Conservation (phyloP, 768 basidiomycete genomes). For the Tubosaeta sp. region DNA sequence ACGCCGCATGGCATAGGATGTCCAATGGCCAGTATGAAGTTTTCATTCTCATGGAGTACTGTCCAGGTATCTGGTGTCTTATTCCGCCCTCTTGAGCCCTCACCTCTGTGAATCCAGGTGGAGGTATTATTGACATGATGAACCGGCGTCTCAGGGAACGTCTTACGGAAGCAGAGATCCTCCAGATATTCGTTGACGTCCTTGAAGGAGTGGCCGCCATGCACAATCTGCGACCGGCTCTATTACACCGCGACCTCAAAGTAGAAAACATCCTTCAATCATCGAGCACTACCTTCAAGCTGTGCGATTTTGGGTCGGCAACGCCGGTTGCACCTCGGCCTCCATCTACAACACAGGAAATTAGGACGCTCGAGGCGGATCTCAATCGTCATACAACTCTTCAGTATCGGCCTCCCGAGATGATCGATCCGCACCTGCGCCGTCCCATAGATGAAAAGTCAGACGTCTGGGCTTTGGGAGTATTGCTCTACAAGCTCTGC, state of each 20-base stretch:
- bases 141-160: constrained; percentile 93
- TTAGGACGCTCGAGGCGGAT: constrained; percentile 84
- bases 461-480: constrained; percentile 97
- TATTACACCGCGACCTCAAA: constrained; percentile 96
- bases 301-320: constrained; percentile 98
- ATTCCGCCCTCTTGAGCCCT: constrained; percentile 4
- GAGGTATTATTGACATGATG: constrained; percentile 99
- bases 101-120: constrained; percentile 47
- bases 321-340: constrained; percentile 65
- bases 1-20: constrained; percentile 86
- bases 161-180: constrained; percentile 91
- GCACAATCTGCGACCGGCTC: constrained; percentile 87
- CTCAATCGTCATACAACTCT: constrained; percentile 93
- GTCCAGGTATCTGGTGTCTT: constrained; percentile 56
- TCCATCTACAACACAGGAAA: constrained; percentile 77
- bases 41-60: constrained; percentile 98
- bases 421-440: constrained; percentile 87
- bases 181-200: constrained; percentile 96
- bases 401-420: constrained; percentile 98
- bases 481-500: constrained; percentile 95
- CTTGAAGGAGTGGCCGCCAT: constrained; percentile 96
- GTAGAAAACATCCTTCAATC: constrained; percentile 98
- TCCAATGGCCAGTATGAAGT: constrained; percentile 87
- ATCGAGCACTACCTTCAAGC: constrained; percentile 78
- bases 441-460: constrained; percentile 89